Base-by-base conservation (phyloP, 1,284 basidiomycete species). In the Rhodotorula sp. region DNA sequence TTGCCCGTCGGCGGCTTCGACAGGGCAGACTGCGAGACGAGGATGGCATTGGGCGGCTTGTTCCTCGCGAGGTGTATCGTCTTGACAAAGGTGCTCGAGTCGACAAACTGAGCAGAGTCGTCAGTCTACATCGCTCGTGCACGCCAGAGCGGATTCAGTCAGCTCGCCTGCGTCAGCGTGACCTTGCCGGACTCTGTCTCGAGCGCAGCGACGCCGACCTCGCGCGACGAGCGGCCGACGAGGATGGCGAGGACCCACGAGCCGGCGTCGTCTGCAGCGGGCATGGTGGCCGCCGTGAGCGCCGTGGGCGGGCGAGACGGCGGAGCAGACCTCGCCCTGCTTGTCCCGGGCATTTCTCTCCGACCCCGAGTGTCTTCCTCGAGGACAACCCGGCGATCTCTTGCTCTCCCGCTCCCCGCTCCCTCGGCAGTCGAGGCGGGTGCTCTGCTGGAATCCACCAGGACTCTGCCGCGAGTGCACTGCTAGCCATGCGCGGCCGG, bases 31-130 rank as follows among this genome's bases (percentile, higher is more conserved):
- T 92, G 90, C 0, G 91, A 91, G 12, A 94, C 87, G 9, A 97
- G 84, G 49, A 96, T 84, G 21, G 89, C 82, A 17, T 82, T 84
- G 0, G 93, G 93, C 10, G 83, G 84, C 77, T 93, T 88, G 14
- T 92, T 80, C 72, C 89, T 87, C 83, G 96, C 87, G 77, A 95
- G 91, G 74, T 95, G 91, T 13, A 95, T 82, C 0, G 91, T 93
- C 80, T 91, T 92, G 69, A 92, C 88, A 77, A 93, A 97, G 25
- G 91, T 83, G 73, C 77, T 60, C 12, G 77, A 77, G 65, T 80
- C 79, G n/a, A 74, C 65, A 42, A 53, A 75, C 68, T 70, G 65
- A 13, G 23, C 16, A 10, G 34, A 34, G 34, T 5, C 34, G 34
- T 34, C 34, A 34, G 34, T 34, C 34, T 5, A 5, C 34, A 5